Evolutionary conservation across 345 rosid species (phyloP).

Genomic region (Euphorbia lathyris): DNA sequence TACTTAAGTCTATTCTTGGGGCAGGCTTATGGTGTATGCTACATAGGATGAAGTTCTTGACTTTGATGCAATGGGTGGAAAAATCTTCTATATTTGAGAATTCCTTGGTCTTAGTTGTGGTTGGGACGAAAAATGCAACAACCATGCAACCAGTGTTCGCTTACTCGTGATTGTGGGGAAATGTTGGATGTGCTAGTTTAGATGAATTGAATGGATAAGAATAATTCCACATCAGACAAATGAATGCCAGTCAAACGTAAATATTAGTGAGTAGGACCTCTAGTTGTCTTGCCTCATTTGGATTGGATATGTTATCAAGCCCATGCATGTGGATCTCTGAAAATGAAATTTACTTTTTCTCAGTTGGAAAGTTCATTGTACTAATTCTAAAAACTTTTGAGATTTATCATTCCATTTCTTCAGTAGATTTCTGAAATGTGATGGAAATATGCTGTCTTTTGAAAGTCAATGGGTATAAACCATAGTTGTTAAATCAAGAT

Average conservation of each 20-base stretch:
- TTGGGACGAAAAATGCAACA: too few relatives aligned
- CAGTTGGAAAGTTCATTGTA: neutral
- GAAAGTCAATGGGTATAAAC: conserved; percentile 4
- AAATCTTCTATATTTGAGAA: too few relatives aligned
- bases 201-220: neutral
- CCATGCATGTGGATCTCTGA: neutral
- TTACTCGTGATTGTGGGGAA: too few relatives aligned
- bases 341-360: neutral
- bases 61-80: too few relatives aligned
- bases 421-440: conserved; percentile 10
- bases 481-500: too few relatives aligned
- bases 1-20: too few relatives aligned
- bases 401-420: neutral
- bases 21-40: too few relatives aligned
- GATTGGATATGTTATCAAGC: neutral
- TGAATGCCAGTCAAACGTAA: too few relatives aligned
- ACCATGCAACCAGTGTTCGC: too few relatives aligned
- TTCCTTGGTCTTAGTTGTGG: too few relatives aligned
- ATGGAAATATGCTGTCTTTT: conserved; percentile 5
- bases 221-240: neutral
- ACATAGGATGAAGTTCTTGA: too few relatives aligned
- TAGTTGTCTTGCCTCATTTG: neutral
- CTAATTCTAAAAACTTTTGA: neutral
- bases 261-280: neutral
- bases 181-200: too few relatives aligned